Evolutionary conservation across 176 grass and related monocot species (phyloP).

Genomic region (Rhynchospora breviuscula): DNA sequence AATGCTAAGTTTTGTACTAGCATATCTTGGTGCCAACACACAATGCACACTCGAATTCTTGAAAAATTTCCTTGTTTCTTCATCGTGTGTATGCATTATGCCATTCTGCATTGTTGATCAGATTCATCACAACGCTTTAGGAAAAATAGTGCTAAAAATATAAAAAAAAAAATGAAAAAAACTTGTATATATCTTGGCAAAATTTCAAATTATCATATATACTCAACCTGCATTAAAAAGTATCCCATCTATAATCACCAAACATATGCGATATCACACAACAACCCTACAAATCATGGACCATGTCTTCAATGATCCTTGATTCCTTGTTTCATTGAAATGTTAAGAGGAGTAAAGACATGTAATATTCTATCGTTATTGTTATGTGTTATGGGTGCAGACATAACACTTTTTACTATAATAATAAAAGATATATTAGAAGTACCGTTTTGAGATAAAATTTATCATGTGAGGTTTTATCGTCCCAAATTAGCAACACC

Average conservation of each 20-base stretch:
- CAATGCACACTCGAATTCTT: constrained; percentile 85
- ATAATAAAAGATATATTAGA: constrained; percentile 17
- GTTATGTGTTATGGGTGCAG: neutral
- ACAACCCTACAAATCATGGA: neutral
- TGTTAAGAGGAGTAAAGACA: neutral
- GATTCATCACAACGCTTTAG: neutral
- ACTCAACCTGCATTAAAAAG: neutral
- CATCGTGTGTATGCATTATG: constrained; percentile 93
- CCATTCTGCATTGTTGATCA: constrained; percentile 68
- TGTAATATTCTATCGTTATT: neutral
- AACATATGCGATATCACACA: neutral
- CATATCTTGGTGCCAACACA: constrained; percentile 82
- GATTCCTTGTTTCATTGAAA: neutral
- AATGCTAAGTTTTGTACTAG: constrained; percentile 95
- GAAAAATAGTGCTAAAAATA: constrained; percentile 2
- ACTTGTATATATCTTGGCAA: neutral
- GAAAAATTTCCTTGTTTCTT: constrained; percentile 88
- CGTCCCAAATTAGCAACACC: constrained; percentile 92
- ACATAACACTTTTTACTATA: neutral
- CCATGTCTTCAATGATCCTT: neutral
- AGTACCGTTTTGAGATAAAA: constrained; percentile 89
- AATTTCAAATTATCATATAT: neutral
- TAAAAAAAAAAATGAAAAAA: neutral
- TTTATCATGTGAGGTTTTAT: constrained; percentile 93
- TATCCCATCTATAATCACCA: neutral